phyloP scores from a whole-genome alignment of 2,329 filamentous ascomycete species.

The Hypoxylon sp. region DNA sequence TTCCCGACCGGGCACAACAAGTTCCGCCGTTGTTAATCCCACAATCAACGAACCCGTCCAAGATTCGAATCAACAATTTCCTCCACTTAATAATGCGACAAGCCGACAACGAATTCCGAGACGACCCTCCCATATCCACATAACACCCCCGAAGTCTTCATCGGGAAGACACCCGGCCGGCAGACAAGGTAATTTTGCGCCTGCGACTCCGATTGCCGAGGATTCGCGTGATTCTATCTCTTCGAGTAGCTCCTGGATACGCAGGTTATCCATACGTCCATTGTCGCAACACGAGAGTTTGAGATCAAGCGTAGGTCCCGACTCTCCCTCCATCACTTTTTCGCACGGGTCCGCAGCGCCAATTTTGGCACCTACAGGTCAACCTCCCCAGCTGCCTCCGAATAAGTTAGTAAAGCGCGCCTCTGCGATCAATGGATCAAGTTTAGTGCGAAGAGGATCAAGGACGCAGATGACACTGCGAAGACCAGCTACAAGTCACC shows the following conservation, averaged over 20 bases:
- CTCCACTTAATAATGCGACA: constrained; percentile 36
- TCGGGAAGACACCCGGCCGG: constrained; percentile 55
- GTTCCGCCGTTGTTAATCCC: constrained; percentile 48
- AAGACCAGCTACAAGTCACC: constrained; percentile 80
- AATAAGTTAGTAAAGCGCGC: constrained; percentile 83
- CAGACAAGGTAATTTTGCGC: constrained; percentile 43
- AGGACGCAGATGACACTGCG: constrained; percentile 72
- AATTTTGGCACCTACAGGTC: constrained; percentile 59
- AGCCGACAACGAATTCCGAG: constrained; percentile 43
- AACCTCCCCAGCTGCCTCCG: constrained; percentile 61
- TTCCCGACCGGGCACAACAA: constrained; percentile 55
- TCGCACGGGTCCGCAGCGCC: constrained; percentile 73
- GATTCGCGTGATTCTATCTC: constrained; percentile 65
- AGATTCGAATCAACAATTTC: constrained; percentile 46
- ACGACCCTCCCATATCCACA: constrained; percentile 47
- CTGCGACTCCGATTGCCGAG: constrained; percentile 50
- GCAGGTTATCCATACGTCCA: constrained; percentile 72
- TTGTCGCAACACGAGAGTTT: constrained; percentile 70
- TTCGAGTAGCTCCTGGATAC: constrained; percentile 75
- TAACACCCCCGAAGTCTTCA: constrained; percentile 51
- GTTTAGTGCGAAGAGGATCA: constrained; percentile 57
- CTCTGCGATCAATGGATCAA: constrained; percentile 61
- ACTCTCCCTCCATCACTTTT: constrained; percentile 69
- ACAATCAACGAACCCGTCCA: constrained; percentile 47
- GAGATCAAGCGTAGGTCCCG: constrained; percentile 70